phyloP scores from a whole-genome alignment of 2,329 filamentous ascomycete species.

The Neofusicoccum cordaticola region DNA sequence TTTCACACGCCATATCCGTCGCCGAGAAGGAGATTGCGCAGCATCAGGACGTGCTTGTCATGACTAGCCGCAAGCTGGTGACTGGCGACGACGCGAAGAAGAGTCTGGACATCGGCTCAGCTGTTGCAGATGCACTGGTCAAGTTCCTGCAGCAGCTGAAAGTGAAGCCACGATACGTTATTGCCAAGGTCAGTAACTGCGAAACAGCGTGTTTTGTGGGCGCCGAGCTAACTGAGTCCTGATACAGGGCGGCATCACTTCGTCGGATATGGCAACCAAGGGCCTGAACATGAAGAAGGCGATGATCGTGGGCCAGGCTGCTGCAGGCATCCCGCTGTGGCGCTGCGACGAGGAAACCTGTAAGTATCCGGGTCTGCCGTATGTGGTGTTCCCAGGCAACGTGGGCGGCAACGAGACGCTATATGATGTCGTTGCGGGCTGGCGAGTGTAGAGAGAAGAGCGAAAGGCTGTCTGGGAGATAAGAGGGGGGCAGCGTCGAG shows the following conservation, averaged over 20 bases:
- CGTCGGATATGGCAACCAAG: conserved; percentile 58
- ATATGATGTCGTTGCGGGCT: conserved; percentile 45
- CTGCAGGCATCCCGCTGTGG: conserved; percentile 59
- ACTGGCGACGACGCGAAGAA: conserved; percentile 49
- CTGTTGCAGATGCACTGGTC: conserved; percentile 53
- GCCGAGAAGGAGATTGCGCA: conserved; percentile 33
- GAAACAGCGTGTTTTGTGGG: background rate
- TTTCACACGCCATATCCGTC: conserved; percentile 33
- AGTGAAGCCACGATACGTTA: conserved; percentile 54
- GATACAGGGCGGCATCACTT: conserved; percentile 54
- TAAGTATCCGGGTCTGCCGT: conserved; percentile 52
- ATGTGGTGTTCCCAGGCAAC: conserved; percentile 59
- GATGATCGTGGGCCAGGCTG: conserved; percentile 56
- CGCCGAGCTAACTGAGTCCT: conserved; percentile 24
- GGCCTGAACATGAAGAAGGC: conserved; percentile 54
- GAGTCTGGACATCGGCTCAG: conserved; percentile 55
- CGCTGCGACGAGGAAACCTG: conserved; percentile 53
- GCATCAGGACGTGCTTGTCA: conserved; percentile 56
- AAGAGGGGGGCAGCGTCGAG: too few species aligned
- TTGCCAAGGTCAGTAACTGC: conserved; percentile 44
- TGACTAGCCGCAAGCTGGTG: conserved; percentile 57
- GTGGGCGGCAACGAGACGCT: conserved; percentile 52
- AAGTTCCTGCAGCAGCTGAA: conserved; percentile 47
- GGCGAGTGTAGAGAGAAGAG: conserved; percentile 22
- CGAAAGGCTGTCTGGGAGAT: too few species aligned